Evolutionary conservation across 805 yeast genomes (phyloP), one percentile per base, ranked within the genome.

Genomic region (Saccharomycopsis olivae): DNA sequence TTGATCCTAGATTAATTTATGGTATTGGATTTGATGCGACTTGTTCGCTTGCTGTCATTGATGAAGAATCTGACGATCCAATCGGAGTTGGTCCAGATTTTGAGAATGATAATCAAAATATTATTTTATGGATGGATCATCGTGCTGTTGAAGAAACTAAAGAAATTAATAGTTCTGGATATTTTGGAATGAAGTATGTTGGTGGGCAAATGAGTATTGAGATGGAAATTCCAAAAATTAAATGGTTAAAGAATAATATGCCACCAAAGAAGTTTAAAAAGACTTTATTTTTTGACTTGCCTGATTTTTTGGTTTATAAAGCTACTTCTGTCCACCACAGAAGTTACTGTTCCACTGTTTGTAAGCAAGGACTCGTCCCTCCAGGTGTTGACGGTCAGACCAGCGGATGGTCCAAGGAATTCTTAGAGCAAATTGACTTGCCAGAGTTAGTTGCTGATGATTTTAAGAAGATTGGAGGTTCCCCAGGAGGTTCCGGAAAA

Each of bases 11-110:
- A 2, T 66, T 68, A 13, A 81, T 92, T 33, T 71, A 71, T 53
- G 97, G 97, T 47, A 75, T 92, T 47, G 96, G 97, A 0, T 92
- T 88, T 51, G 98, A 92, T 60, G 98, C 96, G 21, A 92, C 98
- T 20, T 92, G 98, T 58, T 92, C 97, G 2, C 66, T 92, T 43
- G 95, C 87, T 11, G 95, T 77, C 1, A 65, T 88, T 28, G 69
- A 76, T 46, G 82, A 79, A 48, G 55, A 64, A 4, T 65, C 70
- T 34, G 83, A 81, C 50, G 57, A 65, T 35, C 94, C 95, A 3
- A 69, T 85, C 33, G 85, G 81, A 2, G 97, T 87, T 13, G 98
- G 98, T 8, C 97, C 98, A 1, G 84, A 88, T 55, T 89, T 85
- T 57, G 48, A 60, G 25, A 77, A 85, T 52, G 50, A 64, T 35